Evolutionary conservation across 306 rosid genomes (phyloP), one percentile per base, ranked within the genome.

Genomic region (Ochetophila trinervis): DNA sequence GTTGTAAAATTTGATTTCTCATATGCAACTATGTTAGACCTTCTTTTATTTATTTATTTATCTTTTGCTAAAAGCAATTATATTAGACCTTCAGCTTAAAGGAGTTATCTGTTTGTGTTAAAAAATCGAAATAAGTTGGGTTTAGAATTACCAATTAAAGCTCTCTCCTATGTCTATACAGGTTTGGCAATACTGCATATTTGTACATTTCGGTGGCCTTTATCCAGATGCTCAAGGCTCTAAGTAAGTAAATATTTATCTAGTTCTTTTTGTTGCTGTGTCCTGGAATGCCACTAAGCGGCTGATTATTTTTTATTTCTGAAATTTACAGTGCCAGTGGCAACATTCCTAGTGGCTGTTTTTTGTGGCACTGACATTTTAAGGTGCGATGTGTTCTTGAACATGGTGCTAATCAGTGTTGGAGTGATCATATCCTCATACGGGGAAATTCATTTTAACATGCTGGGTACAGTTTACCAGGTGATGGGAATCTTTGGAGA

Each of bases 121-220:
- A 20, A 42, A 9, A 44, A 5, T 44, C 1, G 32, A 27, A 27
- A 27, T 27, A 1, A 27, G 32, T 27, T 27, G 32, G 32, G 32
- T 27, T n/a, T 27, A 27, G 32, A 27, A 27, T 27, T 27, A 27
- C 32, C 32, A 1, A 15, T 32, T n/a, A 10, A 51, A 1, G 30
- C 52, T 35, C 19, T 56, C 53, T 73, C 32, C 52, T 72, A 37
- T 54, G 51, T 18, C 66, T 63, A 56, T 66, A 56, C 61, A 89
- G 96, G 96, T 86, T 89, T 77, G 96, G 96, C 65, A 89, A 89
- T 77, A 86, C 96, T 27, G 93, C 93, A 60, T 89, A 84, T 76
- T 74, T 89, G 77, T 86, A 76, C 77, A 89, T 89, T 59, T 89
- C 96, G 65, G 96, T 89, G 81, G 90, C 96, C 79, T 89, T 89